Conservation (phyloP, 345 rosid genomes). For the Kandelia obovata region DNA sequence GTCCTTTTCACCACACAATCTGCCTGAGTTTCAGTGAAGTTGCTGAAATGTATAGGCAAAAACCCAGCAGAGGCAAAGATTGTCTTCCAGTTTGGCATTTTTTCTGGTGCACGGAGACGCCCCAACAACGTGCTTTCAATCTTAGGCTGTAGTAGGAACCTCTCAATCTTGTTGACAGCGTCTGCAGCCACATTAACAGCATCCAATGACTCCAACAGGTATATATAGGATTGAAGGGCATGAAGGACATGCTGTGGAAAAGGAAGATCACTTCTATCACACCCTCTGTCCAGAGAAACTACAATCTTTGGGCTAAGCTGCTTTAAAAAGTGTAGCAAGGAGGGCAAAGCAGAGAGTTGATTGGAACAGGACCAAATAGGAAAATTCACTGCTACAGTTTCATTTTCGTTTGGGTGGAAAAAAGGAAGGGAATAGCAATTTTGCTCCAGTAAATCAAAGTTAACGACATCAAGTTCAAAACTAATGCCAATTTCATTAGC, state of each 20-base stretch:
- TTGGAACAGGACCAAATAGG: constrained; percentile 42
- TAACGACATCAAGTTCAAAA: constrained; percentile 48
- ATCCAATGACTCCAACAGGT: constrained; percentile 75
- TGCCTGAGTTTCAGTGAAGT: constrained; percentile 81
- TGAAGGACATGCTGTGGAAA: constrained; percentile 70
- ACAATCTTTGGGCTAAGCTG: constrained; percentile 74
- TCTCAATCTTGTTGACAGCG: constrained; percentile 76
- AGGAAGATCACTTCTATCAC: constrained; percentile 72
- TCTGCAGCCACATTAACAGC: constrained; percentile 70
- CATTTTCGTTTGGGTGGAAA: constrained; percentile 34
- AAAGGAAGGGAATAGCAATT: constrained; percentile 33
- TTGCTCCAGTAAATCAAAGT: constrained; percentile 42
- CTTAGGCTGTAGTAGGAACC: constrained; percentile 65
- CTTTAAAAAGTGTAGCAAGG: constrained; percentile 62
- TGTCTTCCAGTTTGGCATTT: constrained; percentile 63
- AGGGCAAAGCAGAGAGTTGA: constrained; percentile 40
- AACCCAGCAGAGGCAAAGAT: constrained; percentile 67
- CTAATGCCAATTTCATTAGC: constrained; percentile 41
- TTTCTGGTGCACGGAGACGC: constrained; percentile 54
- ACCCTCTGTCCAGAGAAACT: constrained; percentile 77
- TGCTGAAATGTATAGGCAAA: constrained; percentile 59
- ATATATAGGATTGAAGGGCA: constrained; percentile 58
- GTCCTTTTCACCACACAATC: constrained; percentile 70
- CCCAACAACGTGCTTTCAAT: constrained; percentile 62
- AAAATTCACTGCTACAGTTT: constrained; percentile 49